Conservation (phyloP, 345 rosid species). For the Eucalyptus brandiana region DNA sequence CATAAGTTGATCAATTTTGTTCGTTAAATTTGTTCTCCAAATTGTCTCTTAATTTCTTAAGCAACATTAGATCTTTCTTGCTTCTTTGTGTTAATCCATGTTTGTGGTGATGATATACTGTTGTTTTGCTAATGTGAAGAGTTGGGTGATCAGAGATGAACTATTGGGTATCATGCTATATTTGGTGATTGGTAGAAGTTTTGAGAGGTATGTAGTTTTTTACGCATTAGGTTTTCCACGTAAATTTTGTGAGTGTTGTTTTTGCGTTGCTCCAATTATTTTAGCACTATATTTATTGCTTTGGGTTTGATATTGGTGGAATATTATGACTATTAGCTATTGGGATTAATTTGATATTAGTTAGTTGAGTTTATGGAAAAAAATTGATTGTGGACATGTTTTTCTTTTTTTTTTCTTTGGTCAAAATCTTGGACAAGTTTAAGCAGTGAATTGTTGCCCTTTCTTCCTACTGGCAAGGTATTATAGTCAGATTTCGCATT, state of each 20-base stretch:
- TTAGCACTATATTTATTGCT: neutral
- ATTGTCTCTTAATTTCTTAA: neutral
- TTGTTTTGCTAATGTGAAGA: neutral
- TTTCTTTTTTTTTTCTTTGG: too few species aligned
- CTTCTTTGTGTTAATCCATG: neutral
- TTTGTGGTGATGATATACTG: neutral
- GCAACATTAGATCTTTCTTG: neutral
- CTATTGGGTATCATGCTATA: neutral
- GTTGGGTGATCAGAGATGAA: neutral
- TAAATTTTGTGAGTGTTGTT: neutral
- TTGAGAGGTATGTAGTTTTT: too few species aligned
- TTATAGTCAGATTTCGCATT: neutral
- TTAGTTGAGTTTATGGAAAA: neutral
- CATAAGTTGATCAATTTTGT: neutral
- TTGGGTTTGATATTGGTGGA: neutral
- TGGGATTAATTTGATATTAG: neutral
- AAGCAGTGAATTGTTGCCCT: neutral
- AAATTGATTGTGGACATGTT: neutral
- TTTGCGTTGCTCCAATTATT: neutral
- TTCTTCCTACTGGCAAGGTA: neutral
- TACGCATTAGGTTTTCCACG: neutral
- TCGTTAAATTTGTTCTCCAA: neutral
- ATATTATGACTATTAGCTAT: neutral
- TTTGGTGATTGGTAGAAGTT: neutral
- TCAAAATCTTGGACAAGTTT: neutral